Conservation (phyloP, 768 basidiomycete species). For the Flagelloscypha sp. region DNA sequence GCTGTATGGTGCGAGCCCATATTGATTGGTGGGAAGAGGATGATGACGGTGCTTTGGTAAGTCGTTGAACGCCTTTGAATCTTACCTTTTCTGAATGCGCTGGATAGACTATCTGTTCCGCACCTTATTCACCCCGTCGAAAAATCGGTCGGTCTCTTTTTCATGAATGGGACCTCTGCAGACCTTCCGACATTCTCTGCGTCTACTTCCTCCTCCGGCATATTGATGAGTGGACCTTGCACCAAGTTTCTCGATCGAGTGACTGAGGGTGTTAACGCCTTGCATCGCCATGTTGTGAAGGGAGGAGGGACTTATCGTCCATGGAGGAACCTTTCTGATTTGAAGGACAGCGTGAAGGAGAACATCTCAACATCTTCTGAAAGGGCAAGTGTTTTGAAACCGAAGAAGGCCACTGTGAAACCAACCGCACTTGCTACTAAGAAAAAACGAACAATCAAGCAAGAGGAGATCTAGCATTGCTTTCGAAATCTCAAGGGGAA, state of each 20-base stretch:
- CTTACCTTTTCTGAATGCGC: neutral
- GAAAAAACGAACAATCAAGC: too few relatives aligned
- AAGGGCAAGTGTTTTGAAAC: too few relatives aligned
- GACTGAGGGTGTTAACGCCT: slow-evolving; percentile 27
- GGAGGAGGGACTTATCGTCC: slow-evolving; percentile 28
- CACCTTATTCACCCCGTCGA: slow-evolving; percentile 29
- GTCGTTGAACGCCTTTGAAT: slow-evolving; percentile 10
- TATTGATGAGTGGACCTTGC: slow-evolving; percentile 44
- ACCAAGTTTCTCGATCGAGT: slow-evolving; percentile 33
- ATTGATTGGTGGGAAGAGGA: slow-evolving; percentile 42
- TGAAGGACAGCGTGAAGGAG: slow-evolving; percentile 25
- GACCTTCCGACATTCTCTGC: slow-evolving; percentile 35
- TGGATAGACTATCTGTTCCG: slow-evolving; percentile 39
- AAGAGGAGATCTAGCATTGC: too few relatives aligned
- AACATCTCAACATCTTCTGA: slow-evolving; percentile 22
- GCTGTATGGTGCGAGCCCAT: slow-evolving; percentile 43
- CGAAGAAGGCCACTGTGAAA: too few relatives aligned
- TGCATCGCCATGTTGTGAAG: slow-evolving; percentile 26
- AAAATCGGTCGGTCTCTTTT: slow-evolving; percentile 21
- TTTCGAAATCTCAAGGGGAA: too few relatives aligned
- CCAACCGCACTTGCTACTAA: too few relatives aligned
- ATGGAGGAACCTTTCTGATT: slow-evolving; percentile 40
- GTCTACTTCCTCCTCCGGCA: slow-evolving; percentile 46
- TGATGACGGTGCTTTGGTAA: slow-evolving; percentile 25
- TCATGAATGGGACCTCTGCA: slow-evolving; percentile 42